Evolutionary conservation across 805 yeast genomes (phyloP).

Genomic region (Candida methanosorbosa): DNA sequence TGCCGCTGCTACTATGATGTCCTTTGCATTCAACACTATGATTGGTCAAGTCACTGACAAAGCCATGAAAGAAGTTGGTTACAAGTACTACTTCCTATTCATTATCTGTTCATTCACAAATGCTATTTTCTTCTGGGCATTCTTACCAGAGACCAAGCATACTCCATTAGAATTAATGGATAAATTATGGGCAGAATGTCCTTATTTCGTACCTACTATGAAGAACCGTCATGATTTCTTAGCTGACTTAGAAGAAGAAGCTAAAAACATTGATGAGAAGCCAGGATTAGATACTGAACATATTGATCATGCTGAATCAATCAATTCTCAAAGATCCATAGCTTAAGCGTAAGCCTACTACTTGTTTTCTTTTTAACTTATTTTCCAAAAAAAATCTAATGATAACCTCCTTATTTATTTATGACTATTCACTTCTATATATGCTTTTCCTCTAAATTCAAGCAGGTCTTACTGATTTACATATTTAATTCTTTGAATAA

Average conservation of each 20-base stretch:
- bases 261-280: constrained; percentile 3
- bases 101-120: constrained; percentile 18
- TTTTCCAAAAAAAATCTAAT: no score
- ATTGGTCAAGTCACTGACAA: constrained; percentile 23
- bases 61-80: constrained; percentile 19
- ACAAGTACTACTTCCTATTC: constrained; percentile 15
- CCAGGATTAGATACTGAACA: no score
- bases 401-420: no score
- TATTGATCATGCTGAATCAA: no score
- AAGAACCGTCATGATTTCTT: constrained; percentile 4
- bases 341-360: no score
- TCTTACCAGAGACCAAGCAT: constrained; percentile 24
- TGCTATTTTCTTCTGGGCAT: constrained; percentile 23
- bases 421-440: no score
- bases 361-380: no score
- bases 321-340: no score
- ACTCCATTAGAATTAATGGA: constrained; percentile 9
- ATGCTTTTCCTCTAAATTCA: no score
- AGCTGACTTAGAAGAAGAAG: constrained; percentile 4
- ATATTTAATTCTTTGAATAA: no score
- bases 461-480: no score
- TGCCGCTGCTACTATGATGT: constrained; percentile 36
- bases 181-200: constrained; percentile 5
- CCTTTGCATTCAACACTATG: constrained; percentile 26
- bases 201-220: constrained; percentile 5